These are phyloP conservation scores for Anacardium occidentale DNA, from an alignment of 345 rosid genomes.

Conservation along the genomic window DNA sequence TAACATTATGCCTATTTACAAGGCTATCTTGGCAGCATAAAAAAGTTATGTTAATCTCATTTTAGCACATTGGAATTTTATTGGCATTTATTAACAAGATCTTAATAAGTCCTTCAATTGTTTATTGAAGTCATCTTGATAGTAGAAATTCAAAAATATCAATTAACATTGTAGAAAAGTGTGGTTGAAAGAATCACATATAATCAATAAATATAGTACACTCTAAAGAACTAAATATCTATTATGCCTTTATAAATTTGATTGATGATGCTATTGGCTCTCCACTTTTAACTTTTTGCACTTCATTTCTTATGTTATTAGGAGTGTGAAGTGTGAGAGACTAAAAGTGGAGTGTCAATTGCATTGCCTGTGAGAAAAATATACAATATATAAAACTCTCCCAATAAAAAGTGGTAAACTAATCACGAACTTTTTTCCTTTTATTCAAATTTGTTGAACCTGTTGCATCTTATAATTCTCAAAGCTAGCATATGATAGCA, in stretches of 20 bases:
- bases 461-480: background rate
- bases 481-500: background rate
- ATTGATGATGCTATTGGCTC: conserved; percentile 1
- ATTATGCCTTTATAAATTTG: background rate
- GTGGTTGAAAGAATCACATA: background rate
- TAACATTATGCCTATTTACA: background rate
- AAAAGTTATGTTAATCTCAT: background rate
- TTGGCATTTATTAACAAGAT: background rate
- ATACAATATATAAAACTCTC: background rate
- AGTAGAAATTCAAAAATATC: background rate
- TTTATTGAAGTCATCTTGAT: background rate
- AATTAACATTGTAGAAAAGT: background rate
- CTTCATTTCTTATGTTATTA: background rate
- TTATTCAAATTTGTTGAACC: too few relatives aligned
- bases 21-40: background rate
- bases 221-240: background rate
- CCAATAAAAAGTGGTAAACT: background rate
- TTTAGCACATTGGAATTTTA: too few relatives aligned
- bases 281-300: background rate
- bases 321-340: conserved; percentile 2
- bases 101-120: too few relatives aligned
- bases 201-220: background rate
- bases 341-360: background rate
- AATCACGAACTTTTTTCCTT: background rate
- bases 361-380: conserved; percentile 6